These are phyloP conservation scores for Candida sphagnicola DNA, from an alignment of 805 yeast species.

Conservation along the genomic window DNA sequence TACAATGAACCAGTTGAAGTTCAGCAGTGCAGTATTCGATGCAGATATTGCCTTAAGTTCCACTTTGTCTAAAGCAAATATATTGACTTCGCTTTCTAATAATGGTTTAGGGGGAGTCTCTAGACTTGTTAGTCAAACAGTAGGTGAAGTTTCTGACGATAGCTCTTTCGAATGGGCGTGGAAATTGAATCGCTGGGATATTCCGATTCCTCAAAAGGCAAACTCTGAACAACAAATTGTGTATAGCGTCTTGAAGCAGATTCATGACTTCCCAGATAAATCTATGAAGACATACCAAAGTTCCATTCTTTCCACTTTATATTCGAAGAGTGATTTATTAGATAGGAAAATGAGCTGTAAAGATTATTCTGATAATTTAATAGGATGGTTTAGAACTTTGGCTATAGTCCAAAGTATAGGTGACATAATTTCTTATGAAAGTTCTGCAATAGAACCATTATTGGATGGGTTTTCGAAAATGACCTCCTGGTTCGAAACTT, in stretches of 20 bases:
- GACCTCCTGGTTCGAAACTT: slow-evolving; percentile 34
- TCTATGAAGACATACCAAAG: slow-evolving; percentile 13
- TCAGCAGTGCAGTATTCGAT: slow-evolving; percentile 57
- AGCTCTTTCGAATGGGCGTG: slow-evolving; percentile 61
- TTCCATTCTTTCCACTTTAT: slow-evolving; percentile 16
- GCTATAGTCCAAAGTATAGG: slow-evolving; percentile 21
- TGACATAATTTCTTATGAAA: slow-evolving; percentile 11
- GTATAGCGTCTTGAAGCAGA: slow-evolving; percentile 48
- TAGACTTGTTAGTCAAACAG: slow-evolving; percentile 32
- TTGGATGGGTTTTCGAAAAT: slow-evolving; percentile 11
- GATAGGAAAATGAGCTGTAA: slow-evolving; percentile 10
- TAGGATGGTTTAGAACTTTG: slow-evolving; percentile 22
- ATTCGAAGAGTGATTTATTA: slow-evolving; percentile 8
- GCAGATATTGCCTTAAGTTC: slow-evolving; percentile 20
- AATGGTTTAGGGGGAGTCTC: slow-evolving; percentile 62
- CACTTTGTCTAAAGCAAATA: slow-evolving; percentile 2
- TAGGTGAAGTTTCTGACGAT: slow-evolving; percentile 2
- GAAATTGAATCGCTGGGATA: slow-evolving; percentile 75
- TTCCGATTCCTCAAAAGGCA: slow-evolving; percentile 45
- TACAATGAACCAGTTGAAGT: slow-evolving; percentile 42
- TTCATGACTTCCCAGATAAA: slow-evolving; percentile 33
- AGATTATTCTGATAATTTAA: slow-evolving; percentile 11
- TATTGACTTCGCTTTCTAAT: slow-evolving; percentile 37
- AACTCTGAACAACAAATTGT: slow-evolving; percentile 41
- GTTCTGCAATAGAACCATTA: slow-evolving; percentile 2